Evolutionary conservation across 352 stramenopile species (phyloP).

Genomic region (Bremia lactucae): DNA sequence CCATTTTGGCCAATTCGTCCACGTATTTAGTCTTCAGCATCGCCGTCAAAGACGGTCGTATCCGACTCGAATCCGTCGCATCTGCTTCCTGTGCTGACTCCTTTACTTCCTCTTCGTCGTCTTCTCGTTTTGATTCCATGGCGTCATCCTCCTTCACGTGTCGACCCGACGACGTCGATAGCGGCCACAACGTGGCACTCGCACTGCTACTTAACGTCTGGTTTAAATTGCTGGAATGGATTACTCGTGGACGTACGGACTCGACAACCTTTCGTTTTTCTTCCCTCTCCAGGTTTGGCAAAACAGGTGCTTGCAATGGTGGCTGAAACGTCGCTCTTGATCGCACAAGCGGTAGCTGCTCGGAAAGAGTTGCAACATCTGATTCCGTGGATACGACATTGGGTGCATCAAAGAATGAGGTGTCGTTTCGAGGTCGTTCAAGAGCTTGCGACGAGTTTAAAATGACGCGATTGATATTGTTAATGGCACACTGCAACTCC

Average conservation of each 20-base stretch:
- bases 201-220: slow-evolving; percentile 10
- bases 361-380: too few relatives aligned
- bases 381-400: too few relatives aligned
- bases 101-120: slow-evolving; percentile 21
- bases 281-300: slow-evolving; percentile 10
- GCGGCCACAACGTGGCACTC: background rate
- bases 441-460: slow-evolving; percentile 47
- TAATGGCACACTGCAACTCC: slow-evolving; percentile 69
- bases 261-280: slow-evolving; percentile 21
- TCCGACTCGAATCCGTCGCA: background rate
- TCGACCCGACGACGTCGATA: background rate
- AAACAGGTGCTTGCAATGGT: too few relatives aligned
- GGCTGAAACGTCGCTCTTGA: too few relatives aligned
- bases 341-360: too few relatives aligned
- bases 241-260: slow-evolving; percentile 16
- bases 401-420: too few relatives aligned
- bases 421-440: slow-evolving; percentile 21
- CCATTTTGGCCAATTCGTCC: slow-evolving; percentile 34
- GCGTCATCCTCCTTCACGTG: background rate
- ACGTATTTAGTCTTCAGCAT: slow-evolving; percentile 57
- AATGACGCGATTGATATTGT: slow-evolving; percentile 75
- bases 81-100: slow-evolving; percentile 11
- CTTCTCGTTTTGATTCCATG: background rate
- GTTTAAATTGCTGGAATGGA: slow-evolving; percentile 27
- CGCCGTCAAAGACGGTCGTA: slow-evolving; percentile 36